phyloP scores from a whole-genome alignment of 2,329 filamentous ascomycete genomes.

The Onygena corvina region DNA sequence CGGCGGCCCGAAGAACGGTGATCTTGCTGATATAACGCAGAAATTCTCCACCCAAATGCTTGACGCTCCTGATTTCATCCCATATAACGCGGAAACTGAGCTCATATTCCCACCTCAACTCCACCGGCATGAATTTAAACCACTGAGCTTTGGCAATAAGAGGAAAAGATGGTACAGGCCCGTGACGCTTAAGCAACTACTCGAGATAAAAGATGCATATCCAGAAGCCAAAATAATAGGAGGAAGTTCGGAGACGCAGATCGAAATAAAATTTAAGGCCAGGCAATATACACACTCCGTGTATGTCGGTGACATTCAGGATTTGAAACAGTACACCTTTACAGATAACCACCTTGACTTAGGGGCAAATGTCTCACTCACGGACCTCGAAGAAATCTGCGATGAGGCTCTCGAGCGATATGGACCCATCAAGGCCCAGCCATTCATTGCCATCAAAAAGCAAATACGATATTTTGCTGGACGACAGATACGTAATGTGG shows the following conservation, averaged over 20 bases:
- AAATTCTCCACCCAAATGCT: conserved; percentile 44
- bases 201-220: conserved; percentile 79
- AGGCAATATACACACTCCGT: conserved; percentile 82
- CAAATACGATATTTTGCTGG: conserved; percentile 93
- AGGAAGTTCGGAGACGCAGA: conserved; percentile 93
- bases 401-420: conserved; percentile 69
- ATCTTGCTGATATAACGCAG: conserved; percentile 25
- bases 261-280: conserved; percentile 96
- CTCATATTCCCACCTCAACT: conserved; percentile 85
- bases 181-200: conserved; percentile 69
- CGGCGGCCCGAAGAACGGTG: conserved; percentile 35
- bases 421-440: conserved; percentile 56
- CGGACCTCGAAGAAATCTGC: conserved; percentile 78
- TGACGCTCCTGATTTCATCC: conserved; percentile 80
- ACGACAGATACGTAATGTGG: conserved; percentile 92
- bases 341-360: conserved; percentile 75
- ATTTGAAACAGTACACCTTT: conserved; percentile 70
- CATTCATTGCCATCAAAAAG: conserved; percentile 84
- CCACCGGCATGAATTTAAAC: conserved; percentile 67
- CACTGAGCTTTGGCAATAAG: conserved; percentile 87
- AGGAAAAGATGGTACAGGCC: conserved; percentile 88
- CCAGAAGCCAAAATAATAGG: conserved; percentile 89
- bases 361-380: conserved; percentile 83
- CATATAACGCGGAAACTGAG: conserved; percentile 86
- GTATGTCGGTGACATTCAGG: conserved; percentile 83